Conservation (phyloP, 83 land plant species). For the Larix sibirica region DNA sequence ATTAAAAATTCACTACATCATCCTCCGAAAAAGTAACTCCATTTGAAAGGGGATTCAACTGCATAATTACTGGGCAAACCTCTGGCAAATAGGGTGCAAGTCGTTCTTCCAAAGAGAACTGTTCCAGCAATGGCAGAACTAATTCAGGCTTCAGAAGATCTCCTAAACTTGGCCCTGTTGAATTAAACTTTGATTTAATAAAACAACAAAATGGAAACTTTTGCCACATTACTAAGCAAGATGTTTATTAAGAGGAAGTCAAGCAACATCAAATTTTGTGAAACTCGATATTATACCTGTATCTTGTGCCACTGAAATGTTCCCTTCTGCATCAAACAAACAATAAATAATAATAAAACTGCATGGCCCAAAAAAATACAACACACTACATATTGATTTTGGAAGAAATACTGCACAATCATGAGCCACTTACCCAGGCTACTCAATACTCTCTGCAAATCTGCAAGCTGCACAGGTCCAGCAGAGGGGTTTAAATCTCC, state of each 20-base stretch:
- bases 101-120: constrained; percentile 66
- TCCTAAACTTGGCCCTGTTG: constrained; percentile 80
- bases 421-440: constrained; percentile 58
- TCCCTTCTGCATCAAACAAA: constrained; percentile 35
- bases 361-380: neutral
- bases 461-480: constrained; percentile 82
- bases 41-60: neutral
- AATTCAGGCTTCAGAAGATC: constrained; percentile 92
- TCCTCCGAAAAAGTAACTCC: neutral
- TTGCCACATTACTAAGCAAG: neutral
- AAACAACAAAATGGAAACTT: neutral
- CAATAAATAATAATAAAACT: neutral
- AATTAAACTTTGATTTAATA: neutral
- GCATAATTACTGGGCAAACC: constrained; percentile 35
- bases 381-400: neutral
- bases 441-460: constrained; percentile 84
- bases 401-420: neutral
- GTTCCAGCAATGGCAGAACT: constrained; percentile 70
- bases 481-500: constrained; percentile 53
- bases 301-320: constrained; percentile 31
- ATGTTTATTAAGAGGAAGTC: neutral
- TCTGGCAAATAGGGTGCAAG: constrained; percentile 88
- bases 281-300: constrained; percentile 33
- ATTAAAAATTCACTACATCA: neutral
- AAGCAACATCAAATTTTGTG: neutral